Evolutionary conservation across 2,329 filamentous ascomycete species (phyloP), one percentile per base, ranked within the genome.

Genomic region (Hymenoscyphus linearis): DNA sequence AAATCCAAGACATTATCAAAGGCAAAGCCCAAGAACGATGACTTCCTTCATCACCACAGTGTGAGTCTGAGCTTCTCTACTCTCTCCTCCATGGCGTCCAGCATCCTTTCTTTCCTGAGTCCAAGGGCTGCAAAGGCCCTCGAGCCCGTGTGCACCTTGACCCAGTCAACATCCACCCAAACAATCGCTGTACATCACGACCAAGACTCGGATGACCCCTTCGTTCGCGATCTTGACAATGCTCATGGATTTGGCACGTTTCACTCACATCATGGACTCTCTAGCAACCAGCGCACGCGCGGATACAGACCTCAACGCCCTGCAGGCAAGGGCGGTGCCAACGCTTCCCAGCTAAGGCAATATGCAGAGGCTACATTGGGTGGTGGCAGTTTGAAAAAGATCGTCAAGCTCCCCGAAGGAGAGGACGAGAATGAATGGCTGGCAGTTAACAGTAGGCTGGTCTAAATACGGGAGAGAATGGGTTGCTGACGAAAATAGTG

Each of bases 361-460:
- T 99, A 98, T 82, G 95, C 95, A 58, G 96, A 99, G 76, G 95
- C 96, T 53, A 99, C 95, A 12, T 82, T 99, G 40, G 95, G 95
- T 37, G 96, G 91, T 69, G 95, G 95, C 55, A 97, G 93, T 76
- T 78, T 99, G 77, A 86, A 92, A 71, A 98, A 99, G 79, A 92
- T 96, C 31, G 95, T 99, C 68, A 96, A 93, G 80, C 81, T 99
- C 64, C 95, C 96, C 14, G 96, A 99, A 73, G 95, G 96, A 62
- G 95, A 99, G 74, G 95, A 99, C 73, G 84, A 96, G 78, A 96
- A 97, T 74, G 95, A 99, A 77, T 99, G 95, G 95, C 78, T 99
- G 64, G 95, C 95, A 31, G 95, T 99, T 70, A 99, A 99, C 78
- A 90, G 93, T 96, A 79, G 70, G 85, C n/a, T 14, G 27, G 22